These are phyloP conservation scores for Stephania yunnanensis DNA, from an alignment of 164 flowering plant species.

Conservation along the genomic window DNA sequence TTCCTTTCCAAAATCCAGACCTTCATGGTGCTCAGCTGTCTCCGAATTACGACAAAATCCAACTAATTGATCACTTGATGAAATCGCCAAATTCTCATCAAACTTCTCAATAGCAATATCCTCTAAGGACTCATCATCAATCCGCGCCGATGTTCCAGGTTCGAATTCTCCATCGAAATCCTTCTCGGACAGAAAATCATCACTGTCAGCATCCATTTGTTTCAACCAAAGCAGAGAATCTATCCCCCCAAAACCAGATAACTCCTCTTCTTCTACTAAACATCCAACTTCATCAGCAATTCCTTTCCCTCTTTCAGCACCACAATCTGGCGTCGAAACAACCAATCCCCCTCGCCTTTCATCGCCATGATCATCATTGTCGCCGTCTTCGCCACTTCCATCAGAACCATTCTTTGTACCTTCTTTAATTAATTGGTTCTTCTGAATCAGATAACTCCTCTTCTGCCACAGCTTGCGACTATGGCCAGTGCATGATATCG, in stretches of 20 bases:
- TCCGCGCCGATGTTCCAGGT: conserved; percentile 2
- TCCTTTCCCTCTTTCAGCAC: background rate
- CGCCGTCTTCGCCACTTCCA: conserved; percentile 9
- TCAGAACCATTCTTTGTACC: conserved; percentile 4
- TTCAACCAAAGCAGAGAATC: conserved; percentile 21
- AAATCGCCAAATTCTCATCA: conserved; percentile 7
- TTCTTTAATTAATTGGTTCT: conserved; percentile 16
- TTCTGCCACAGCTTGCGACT: too few relatives aligned
- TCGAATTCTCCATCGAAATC: conserved; percentile 35
- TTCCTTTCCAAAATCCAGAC: too few relatives aligned
- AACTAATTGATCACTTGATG: background rate
- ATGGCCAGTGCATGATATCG: too few relatives aligned
- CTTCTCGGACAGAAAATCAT: conserved; percentile 43
- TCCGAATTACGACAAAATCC: background rate
- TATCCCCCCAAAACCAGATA: conserved; percentile 29
- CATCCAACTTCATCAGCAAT: conserved; percentile 2
- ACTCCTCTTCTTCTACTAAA: conserved; percentile 23
- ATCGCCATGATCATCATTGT: background rate
- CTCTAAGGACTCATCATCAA: conserved; percentile 10
- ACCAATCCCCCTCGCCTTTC: too few relatives aligned
- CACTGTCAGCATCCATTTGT: conserved; percentile 27
- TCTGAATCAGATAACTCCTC: too few relatives aligned
- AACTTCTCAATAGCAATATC: conserved; percentile 14
- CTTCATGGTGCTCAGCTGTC: too few relatives aligned
- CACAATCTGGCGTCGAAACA: too few relatives aligned